Base-by-base conservation (phyloP, 1,284 basidiomycete genomes). In the Pascua sp. region DNA sequence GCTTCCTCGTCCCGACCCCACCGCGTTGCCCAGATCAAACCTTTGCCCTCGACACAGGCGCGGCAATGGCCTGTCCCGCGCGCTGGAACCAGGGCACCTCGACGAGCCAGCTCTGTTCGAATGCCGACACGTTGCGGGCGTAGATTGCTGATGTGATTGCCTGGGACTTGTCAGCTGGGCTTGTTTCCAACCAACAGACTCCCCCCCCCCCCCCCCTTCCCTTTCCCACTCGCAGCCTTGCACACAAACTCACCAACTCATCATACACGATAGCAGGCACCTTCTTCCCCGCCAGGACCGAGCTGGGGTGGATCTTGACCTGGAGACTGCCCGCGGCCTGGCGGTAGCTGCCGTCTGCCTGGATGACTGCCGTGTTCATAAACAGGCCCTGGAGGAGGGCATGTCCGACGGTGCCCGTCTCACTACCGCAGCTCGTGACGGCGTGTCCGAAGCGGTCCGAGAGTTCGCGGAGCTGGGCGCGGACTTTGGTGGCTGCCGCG, bases 241-340 rank as follows among this genome's bases (percentile, higher is more conserved):
- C 15, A 16, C 81, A 88, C 66, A 32, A 32, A 32, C 24, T 32
- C 62, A 94, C 92, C 67, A 96, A 79, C 72, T 96, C 93, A 71
- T 94, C 88, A 69, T 90, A 97, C 47, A 96, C 82, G 56, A 97
- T 91, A 7, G 87, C 90, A 0, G 86, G 85, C 1, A 86, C 83
- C 70, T 89, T 90, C 69, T 88, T 89, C 60, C 88, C 86, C 60
- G 83, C 84, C 60, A 96, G 71, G 2, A 85, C 83, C 17, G 90
- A 93, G 24, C 87, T 83, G 0, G 93, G 93, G 71, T 96, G 91
- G 40, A 97, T 88, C 74, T 93, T 94, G 61, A 96, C 82, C 32
- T 82, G 77, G 67, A 86, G 83, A 48, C 84, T 84, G 0, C 89
- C 90, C 71, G 90, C 84, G 1, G 86, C 82, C 71, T 94, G 91